A percentile compares a stretch with the other conserved stretches of the same genome.
Conservation (phyloP, 768 basidiomycete species). For the Termitomyces bulborhizus region DNA sequence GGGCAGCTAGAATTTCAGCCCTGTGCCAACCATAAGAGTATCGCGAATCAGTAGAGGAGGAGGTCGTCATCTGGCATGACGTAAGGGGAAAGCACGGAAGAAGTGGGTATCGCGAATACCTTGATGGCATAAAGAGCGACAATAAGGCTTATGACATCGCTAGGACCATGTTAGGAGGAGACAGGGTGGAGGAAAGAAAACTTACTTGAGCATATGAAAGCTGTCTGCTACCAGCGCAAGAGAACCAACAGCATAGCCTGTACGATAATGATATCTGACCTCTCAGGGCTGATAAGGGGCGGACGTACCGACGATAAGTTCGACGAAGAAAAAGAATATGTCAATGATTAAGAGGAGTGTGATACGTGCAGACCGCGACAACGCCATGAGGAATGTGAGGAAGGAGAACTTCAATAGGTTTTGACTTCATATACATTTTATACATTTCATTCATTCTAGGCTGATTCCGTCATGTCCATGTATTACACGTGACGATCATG, state of each 20-base stretch:
- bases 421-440: neutral
- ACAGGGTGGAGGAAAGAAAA: constrained; percentile 6
- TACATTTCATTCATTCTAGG: too few relatives aligned
- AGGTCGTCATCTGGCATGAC: constrained; percentile 52
- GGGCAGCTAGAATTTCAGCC: constrained; percentile 66
- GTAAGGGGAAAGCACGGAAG: neutral
- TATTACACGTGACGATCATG: neutral
- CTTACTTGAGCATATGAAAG: constrained; percentile 98
- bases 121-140: constrained; percentile 95
- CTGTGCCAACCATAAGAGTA: constrained; percentile 99
- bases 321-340: constrained; percentile 78
- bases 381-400: constrained; percentile 21
- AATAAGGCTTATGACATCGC: constrained; percentile 93
- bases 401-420: neutral
- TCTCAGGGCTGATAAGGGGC: neutral
- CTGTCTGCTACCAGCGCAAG: constrained; percentile 93
- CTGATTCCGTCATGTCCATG: neutral
- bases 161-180: constrained; percentile 26
- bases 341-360: constrained; percentile 79
- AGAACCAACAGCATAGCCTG: constrained; percentile 93
- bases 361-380: constrained; percentile 70
- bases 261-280: constrained; percentile 1
- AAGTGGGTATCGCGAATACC: constrained; percentile 18
- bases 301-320: constrained; percentile 66
- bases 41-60: constrained; percentile 53